Conservation (phyloP, 2,329 filamentous ascomycete genomes). For the Ophiostoma sp. region DNA sequence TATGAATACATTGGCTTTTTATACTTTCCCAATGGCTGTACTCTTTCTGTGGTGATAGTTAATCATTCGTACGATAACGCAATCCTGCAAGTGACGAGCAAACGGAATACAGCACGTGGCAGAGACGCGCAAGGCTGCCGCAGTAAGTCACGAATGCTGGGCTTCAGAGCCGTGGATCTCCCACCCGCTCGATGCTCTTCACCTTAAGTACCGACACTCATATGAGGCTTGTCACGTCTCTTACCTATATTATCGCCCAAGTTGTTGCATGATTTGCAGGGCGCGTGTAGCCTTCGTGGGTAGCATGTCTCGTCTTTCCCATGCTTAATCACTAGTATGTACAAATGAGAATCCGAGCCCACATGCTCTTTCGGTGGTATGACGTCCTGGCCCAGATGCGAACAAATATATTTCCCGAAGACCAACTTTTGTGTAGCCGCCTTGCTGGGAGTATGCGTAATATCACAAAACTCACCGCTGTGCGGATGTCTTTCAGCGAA, state of each 20-base stretch:
- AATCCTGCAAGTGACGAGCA: not conserved
- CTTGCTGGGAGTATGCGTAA: not conserved
- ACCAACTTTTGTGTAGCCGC: not conserved
- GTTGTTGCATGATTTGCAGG: too few species aligned
- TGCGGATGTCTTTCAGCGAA: not conserved
- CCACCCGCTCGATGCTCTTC: not conserved
- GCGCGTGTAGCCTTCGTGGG: too few species aligned
- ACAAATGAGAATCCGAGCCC: too few species aligned
- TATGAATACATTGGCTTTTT: not conserved
- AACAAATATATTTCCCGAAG: not conserved
- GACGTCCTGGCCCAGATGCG: not conserved
- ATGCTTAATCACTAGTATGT: too few species aligned
- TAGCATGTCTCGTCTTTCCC: too few species aligned
- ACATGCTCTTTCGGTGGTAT: too few species aligned
- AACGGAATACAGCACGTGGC: not conserved
- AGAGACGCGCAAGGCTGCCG: not conserved
- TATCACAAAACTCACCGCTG: not conserved
- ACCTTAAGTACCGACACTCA: too few species aligned
- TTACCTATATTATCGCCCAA: too few species aligned
- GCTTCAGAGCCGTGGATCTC: not conserved
- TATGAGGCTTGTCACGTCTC: too few species aligned
- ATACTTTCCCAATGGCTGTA: not conserved
- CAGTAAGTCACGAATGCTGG: not conserved
- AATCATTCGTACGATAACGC: not conserved
- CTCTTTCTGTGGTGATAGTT: not conserved